Percentiles rank a stretch among this genome's conserved stretches.
Evolutionary conservation across 1,139 yeast species (phyloP).

Genomic region (Yamadazyma epiphylla): DNA sequence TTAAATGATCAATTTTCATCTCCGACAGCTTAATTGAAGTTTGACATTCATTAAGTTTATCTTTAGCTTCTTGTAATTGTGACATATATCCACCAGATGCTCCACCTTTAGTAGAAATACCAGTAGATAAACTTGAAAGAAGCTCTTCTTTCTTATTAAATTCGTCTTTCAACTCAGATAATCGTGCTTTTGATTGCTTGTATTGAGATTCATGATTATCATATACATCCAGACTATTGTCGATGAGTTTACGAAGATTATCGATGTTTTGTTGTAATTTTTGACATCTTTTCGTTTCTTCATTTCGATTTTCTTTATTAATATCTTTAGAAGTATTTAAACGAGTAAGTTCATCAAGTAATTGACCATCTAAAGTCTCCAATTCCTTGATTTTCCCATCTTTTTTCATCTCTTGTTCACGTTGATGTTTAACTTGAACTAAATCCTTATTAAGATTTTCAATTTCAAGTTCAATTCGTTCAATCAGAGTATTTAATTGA

Average conservation of each 20-base stretch:
- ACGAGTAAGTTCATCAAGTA: slow-evolving; percentile 67
- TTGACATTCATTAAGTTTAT: slow-evolving; percentile 49
- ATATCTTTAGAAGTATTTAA: slow-evolving; percentile 61
- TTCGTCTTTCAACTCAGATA: slow-evolving; percentile 45
- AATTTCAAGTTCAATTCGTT: slow-evolving; percentile 53
- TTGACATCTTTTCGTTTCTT: slow-evolving; percentile 32
- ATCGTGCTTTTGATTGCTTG: slow-evolving; percentile 36
- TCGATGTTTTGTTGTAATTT: slow-evolving; percentile 13
- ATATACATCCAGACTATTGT: slow-evolving; percentile 24
- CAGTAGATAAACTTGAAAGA: slow-evolving; percentile 80
- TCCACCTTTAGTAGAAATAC: slow-evolving; percentile 79
- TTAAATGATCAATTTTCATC: slow-evolving; percentile 56
- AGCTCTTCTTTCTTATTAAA: slow-evolving; percentile 71
- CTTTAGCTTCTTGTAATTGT: slow-evolving; percentile 67
- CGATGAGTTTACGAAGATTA: slow-evolving; percentile 21
- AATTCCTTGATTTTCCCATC: slow-evolving; percentile 61
- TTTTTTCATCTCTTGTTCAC: slow-evolving; percentile 58
- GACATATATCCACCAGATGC: slow-evolving; percentile 76
- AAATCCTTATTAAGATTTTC: slow-evolving; percentile 59
- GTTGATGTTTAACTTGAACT: slow-evolving; percentile 47
- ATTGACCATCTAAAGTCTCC: slow-evolving; percentile 55
- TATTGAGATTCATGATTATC: slow-evolving; percentile 32
- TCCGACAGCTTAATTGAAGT: slow-evolving; percentile 59
- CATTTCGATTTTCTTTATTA: slow-evolving; percentile 48
- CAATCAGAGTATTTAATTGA: slow-evolving; percentile 33